Base-by-base conservation (phyloP, 495 filamentous ascomycete genomes). In the Zalerion maritima region DNA sequence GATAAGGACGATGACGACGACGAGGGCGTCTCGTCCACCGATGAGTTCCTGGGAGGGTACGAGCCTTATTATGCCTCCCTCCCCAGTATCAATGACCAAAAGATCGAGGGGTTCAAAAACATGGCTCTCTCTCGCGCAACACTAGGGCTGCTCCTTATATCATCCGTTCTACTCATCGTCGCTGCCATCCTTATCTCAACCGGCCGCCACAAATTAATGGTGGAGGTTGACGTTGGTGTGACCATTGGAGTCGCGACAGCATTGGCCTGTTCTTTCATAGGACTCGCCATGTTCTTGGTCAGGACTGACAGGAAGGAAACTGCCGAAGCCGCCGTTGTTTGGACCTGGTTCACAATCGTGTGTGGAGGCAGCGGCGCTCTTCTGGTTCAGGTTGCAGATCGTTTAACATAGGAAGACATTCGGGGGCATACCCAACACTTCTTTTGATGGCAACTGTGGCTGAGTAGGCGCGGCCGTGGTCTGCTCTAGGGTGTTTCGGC, bases 211-310 rank as follows among this genome's bases (percentile, higher is more conserved):
- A 65, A 60, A 42, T 50, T 65, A 31, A 49, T 54, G 1, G 44
- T 64, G 24, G 63, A 72, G 37, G 73, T 78, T 3, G 71, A 77
- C 34, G 60, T 58, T 2, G 75, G 70, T 13, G 69, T 71, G 17
- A 56, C 71, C 5, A 45, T 71, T 12, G 72, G 69, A 6, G 67
- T 73, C n/a, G 50, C 66, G 13, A 45, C 59, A 1, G 65, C 62
- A 29, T 40, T 75, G 14, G 51, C 67, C 29, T 62, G 69, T 41
- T 70, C 66, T 6, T 60, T 63, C 20, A 50, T 60, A 10, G 73
- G 57, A 5, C 41, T 73, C 7, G 64, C 62, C 4, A 50, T 58
- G 35, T 55, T 67, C 47, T 15, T 67, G 12, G 54, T 60, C 28
- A 50, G 60, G 16, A n/a, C n/a, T n/a, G n/a, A n/a, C n/a, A n/a